phyloP scores from a whole-genome alignment of 345 rosid species.

The Ceriops zippeliana region DNA sequence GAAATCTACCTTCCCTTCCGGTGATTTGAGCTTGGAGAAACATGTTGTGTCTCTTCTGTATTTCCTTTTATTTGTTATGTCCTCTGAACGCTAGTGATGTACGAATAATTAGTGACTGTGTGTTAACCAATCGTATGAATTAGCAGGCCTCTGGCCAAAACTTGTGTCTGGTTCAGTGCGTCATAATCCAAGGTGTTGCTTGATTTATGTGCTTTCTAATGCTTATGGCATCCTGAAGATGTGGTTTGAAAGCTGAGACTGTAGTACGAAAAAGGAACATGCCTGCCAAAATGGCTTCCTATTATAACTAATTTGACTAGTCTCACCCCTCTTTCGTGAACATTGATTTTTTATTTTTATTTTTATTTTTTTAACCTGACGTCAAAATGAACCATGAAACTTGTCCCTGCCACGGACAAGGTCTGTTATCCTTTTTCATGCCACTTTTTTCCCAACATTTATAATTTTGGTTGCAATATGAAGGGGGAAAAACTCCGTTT shows the following conservation, averaged over 20 bases:
- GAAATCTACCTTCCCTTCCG: neutral
- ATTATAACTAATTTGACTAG: neutral
- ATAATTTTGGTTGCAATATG: too few species aligned
- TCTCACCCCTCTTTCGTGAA: neutral
- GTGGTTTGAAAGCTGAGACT: too few species aligned
- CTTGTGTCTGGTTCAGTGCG: neutral
- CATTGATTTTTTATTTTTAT: neutral
- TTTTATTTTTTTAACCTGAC: neutral
- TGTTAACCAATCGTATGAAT: neutral
- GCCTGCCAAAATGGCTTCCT: neutral
- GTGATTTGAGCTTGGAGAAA: slow-evolving; percentile 17
- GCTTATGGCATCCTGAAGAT: too few species aligned
- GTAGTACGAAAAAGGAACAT: too few species aligned
- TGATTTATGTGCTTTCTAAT: neutral
- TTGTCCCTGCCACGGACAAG: neutral
- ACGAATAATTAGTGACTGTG: neutral
- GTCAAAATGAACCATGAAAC: neutral
- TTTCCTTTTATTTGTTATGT: neutral
- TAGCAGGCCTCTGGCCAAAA: neutral
- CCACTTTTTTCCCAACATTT: too few species aligned
- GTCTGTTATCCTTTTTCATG: too few species aligned
- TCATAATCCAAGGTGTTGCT: neutral
- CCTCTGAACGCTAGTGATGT: neutral
- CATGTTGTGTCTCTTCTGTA: neutral
- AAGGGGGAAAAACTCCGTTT: too few species aligned